Percentiles rank a stretch among this genome's conserved stretches.
Evolutionary conservation across 192 early-diverging fungal genomes (phyloP).

Genomic region (Rhizophagus clarus): DNA sequence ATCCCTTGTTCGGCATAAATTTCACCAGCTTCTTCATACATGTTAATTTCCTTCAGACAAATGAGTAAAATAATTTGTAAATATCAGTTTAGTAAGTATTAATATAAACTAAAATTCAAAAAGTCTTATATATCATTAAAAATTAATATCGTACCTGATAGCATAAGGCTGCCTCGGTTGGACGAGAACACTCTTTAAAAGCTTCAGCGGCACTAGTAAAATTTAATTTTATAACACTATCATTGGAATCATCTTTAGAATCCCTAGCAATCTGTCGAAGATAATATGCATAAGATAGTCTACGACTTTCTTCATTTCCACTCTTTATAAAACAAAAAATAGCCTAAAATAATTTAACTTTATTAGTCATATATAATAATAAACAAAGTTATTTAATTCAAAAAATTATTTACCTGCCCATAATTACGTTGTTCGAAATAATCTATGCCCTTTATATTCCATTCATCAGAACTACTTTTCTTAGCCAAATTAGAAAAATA

Average conservation of each 20-base stretch:
- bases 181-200: slow-evolving; percentile 14
- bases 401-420: slow-evolving; percentile 15
- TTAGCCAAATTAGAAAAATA: background rate
- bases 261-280: slow-evolving; percentile 15
- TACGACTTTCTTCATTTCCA: background rate
- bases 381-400: background rate
- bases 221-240: background rate
- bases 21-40: slow-evolving; percentile 11
- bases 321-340: slow-evolving; percentile 26
- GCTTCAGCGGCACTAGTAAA: background rate
- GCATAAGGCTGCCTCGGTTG: slow-evolving; percentile 2
- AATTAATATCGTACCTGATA: background rate
- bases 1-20: background rate
- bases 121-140: background rate
- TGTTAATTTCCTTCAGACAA: background rate
- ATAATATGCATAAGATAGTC: slow-evolving; percentile 8
- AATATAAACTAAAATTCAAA: no score
- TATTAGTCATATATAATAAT: background rate
- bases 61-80: background rate
- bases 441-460: slow-evolving; percentile 4
- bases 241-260: slow-evolving; percentile 14
- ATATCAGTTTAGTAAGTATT: background rate
- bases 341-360: slow-evolving; percentile 1
- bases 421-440: slow-evolving; percentile 18
- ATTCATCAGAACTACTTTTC: slow-evolving; percentile 6